Evolutionary conservation across 345 rosid genomes (phyloP), one percentile per base, ranked within the genome.

Genomic region (Rhodomyrtus tomentosa): DNA sequence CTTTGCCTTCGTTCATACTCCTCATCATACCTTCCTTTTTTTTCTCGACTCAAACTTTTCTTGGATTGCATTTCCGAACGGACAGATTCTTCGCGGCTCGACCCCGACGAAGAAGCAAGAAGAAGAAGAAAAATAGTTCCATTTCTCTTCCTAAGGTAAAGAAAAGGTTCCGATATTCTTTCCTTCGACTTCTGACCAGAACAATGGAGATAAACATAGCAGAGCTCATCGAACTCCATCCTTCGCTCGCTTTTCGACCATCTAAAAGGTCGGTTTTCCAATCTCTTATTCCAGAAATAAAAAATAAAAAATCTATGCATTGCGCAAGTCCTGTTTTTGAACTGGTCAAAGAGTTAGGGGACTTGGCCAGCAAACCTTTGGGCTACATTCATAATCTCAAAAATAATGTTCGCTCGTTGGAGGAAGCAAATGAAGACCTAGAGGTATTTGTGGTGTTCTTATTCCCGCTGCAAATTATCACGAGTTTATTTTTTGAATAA

Each of bases 371-470:
- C 40, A 29, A 9, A 62, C 74, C 74, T 29, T 29, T 29, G 74
- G 74, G 74, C 74, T 15, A 62, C 74, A 29, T 62, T 16, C 32
- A 1, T 62, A 29, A 29, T 62, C 22, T 59, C 0, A 62, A 62
- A 15, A 22, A 15, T 3, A 29, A 29, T 62, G 74, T 29, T 5
- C 0, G 8, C 21, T 15, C 11, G 0, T 1, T 62, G 40, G 0
- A 0, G 4, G 16, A 0, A 7, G 40, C 40, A 15, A 15, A 0
- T 29, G 5, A 15, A 0, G 0, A 0, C 1, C 73, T 8, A 6
- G 7, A 45, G 48, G 20, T 40, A 40, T 40, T 40, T 40, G 42
- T 40, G 42, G 42, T 50, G 20, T 50, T 14, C 20, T 50, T 50
- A 50, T 14, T 12, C 20, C 5, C 4, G 5, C 53, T 50, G 20